Conservation (phyloP, 2,329 filamentous ascomycete species). For the Chaetothyriales sp. region DNA sequence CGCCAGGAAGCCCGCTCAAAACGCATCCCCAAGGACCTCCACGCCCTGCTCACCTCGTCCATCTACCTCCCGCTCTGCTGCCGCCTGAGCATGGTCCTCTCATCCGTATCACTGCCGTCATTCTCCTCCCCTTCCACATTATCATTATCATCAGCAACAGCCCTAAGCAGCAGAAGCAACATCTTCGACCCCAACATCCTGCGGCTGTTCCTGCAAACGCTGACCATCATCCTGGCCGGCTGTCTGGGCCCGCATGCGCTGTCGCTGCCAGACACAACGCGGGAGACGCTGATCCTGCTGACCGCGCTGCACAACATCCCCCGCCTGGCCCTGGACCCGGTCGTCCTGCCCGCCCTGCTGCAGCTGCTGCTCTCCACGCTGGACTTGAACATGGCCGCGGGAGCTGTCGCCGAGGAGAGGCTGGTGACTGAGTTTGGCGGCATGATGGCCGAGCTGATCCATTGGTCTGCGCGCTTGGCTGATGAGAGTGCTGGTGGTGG, state of each 20-base stretch:
- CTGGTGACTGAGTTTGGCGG: slow-evolving; percentile 60
- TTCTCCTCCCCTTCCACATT: slow-evolving; percentile 15
- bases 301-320: slow-evolving; percentile 40
- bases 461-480: slow-evolving; percentile 73
- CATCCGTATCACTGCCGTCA: slow-evolving; percentile 3
- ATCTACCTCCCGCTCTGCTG: slow-evolving; percentile 82
- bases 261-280: slow-evolving; percentile 47
- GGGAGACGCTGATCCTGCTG: slow-evolving; percentile 71
- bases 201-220: slow-evolving; percentile 67
- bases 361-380: slow-evolving; percentile 66
- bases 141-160: slow-evolving; percentile 5
- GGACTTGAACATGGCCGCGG: slow-evolving; percentile 52
- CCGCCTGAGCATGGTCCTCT: slow-evolving; percentile 49
- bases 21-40: slow-evolving; percentile 60
- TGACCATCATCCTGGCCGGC: slow-evolving; percentile 68
- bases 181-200: slow-evolving; percentile 63
- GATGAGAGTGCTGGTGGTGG: slow-evolving; percentile 45
- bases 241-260: slow-evolving; percentile 68
- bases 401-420: slow-evolving; percentile 42
- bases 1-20: slow-evolving; percentile 33
- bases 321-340: slow-evolving; percentile 44
- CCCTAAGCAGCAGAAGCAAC: slow-evolving; percentile 34
- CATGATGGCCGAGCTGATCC: slow-evolving; percentile 69
- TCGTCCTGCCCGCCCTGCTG: slow-evolving; percentile 58
- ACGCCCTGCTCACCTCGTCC: slow-evolving; percentile 54